These are phyloP conservation scores for Neonectria magnoliae DNA, from an alignment of 2,329 filamentous ascomycete species.

Conservation along the genomic window DNA sequence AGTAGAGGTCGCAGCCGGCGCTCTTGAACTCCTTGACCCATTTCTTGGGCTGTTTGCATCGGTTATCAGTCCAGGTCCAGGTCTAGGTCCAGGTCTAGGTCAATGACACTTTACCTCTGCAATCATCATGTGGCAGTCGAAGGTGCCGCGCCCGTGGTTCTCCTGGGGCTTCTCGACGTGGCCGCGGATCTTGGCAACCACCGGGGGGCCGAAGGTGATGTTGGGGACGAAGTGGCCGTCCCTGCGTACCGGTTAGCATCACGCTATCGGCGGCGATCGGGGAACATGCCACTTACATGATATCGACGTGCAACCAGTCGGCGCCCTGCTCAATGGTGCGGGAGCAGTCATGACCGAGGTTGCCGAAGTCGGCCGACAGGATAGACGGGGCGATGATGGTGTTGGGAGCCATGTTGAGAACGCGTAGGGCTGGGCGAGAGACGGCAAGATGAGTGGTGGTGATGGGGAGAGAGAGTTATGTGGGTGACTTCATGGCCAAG, in stretches of 20 bases:
- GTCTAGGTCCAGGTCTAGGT: not conserved
- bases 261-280: not conserved
- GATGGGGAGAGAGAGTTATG: conserved; percentile 31
- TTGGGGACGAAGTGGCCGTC: conserved; percentile 99
- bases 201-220: conserved; percentile 94
- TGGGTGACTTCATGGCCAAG: conserved; percentile 17
- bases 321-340: conserved; percentile 87
- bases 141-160: conserved; percentile 84
- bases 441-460: conserved; percentile 26
- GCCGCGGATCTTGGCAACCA: conserved; percentile 91
- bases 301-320: conserved; percentile 95
- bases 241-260: conserved; percentile 59
- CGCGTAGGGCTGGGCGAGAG: not conserved
- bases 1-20: conserved; percentile 97
- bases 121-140: conserved; percentile 99
- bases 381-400: conserved; percentile 99
- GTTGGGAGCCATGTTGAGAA: conserved; percentile 78
- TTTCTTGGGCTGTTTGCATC: conserved; percentile 80
- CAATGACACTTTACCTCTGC: conserved; percentile 73
- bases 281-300: conserved; percentile 66
- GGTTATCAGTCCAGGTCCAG: conserved; percentile 20
- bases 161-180: conserved; percentile 81
- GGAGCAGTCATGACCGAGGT: conserved; percentile 86
- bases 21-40: conserved; percentile 97
- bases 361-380: conserved; percentile 93